Evolutionary conservation across 2,329 filamentous ascomycete species (phyloP).

Genomic region (Venturia carpophila): DNA sequence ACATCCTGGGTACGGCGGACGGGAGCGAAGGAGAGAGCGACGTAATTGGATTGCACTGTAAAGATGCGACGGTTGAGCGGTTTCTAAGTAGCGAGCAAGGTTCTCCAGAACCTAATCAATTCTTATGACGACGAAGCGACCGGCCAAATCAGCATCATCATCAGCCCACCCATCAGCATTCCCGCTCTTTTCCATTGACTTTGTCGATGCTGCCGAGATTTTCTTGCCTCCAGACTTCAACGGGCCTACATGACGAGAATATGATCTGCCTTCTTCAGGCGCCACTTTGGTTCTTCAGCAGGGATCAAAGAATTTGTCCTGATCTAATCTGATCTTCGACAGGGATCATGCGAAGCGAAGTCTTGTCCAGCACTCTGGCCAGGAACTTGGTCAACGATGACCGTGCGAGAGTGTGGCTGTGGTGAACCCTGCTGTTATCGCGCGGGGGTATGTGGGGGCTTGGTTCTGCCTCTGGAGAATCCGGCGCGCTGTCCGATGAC

Average conservation of each 20-base stretch:
- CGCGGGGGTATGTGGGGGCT: not conserved
- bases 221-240: too few species aligned
- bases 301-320: too few species aligned
- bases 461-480: not conserved
- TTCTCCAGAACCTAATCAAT: not conserved
- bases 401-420: not conserved
- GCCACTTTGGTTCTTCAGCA: too few species aligned
- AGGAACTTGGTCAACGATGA: not conserved
- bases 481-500: not conserved
- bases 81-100: not conserved
- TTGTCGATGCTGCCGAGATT: too few species aligned
- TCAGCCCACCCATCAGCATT: not conserved
- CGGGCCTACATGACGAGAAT: too few species aligned
- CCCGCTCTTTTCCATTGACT: not conserved
- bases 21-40: not conserved
- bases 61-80: not conserved
- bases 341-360: not conserved
- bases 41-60: not conserved
- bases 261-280: too few species aligned
- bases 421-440: not conserved
- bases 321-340: slow-evolving; percentile 5
- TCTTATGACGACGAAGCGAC: not conserved
- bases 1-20: not conserved
- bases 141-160: not conserved
- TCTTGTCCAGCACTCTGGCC: not conserved